Percentiles rank a stretch among this genome's conserved stretches.
These are phyloP conservation scores for Bretziella fagacearum DNA, from an alignment of 2,329 filamentous ascomycete species.

Conservation along the genomic window DNA sequence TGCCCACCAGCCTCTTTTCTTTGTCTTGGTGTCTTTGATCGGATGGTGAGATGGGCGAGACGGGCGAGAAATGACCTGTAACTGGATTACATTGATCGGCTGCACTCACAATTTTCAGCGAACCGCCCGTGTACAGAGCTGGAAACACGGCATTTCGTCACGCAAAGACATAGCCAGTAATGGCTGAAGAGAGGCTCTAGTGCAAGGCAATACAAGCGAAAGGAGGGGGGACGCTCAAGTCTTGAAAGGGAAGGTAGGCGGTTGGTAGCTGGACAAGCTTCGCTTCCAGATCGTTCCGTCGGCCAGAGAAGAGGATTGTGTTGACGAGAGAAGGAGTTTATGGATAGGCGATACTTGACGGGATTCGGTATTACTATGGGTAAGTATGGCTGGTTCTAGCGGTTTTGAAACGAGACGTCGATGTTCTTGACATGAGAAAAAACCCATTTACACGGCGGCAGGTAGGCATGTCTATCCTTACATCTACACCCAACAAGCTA, in stretches of 20 bases:
- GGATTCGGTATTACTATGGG: too few relatives aligned
- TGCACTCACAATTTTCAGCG: neutral
- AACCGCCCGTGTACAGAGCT: neutral
- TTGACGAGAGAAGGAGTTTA: neutral
- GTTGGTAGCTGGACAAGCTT: neutral
- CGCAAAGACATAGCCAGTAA: neutral
- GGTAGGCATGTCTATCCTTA: conserved; percentile 4
- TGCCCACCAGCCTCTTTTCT: neutral
- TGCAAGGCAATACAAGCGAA: conserved; percentile 3
- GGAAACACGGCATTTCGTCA: neutral
- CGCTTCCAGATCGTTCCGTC: neutral
- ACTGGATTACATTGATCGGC: neutral
- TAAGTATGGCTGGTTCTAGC: too few relatives aligned
- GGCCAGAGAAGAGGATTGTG: neutral
- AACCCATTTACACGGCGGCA: neutral
- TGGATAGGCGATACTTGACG: neutral
- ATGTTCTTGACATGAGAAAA: neutral
- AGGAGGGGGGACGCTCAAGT: neutral
- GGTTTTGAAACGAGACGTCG: neutral
- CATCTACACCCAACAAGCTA: neutral
- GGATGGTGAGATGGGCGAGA: neutral
- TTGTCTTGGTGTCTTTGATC: neutral
- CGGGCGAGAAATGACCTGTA: too few relatives aligned
- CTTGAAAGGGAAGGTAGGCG: neutral
- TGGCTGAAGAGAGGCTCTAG: conserved; percentile 4